Conservation (phyloP, 2,329 filamentous ascomycete genomes). For the Monosporascus sp. region DNA sequence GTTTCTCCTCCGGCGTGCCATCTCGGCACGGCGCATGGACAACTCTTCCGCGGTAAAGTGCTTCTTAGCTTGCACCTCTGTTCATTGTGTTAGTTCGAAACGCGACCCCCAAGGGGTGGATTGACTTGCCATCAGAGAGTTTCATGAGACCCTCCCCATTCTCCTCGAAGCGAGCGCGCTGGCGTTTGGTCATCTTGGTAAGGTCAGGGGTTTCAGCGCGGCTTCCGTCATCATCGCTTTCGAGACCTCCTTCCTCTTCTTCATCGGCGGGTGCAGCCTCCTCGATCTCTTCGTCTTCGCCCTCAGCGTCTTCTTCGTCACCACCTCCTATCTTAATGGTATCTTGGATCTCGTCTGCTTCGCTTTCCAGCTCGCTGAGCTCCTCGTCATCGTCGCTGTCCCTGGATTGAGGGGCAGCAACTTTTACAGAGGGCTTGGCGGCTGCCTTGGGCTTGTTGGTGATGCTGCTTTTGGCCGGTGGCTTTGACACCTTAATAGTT, state of each 20-base stretch:
- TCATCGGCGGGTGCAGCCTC: constrained; percentile 31
- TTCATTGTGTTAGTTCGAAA: constrained; percentile 11
- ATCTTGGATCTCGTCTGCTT: constrained; percentile 41
- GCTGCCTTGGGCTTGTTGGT: constrained; percentile 21
- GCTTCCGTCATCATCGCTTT: constrained; percentile 42
- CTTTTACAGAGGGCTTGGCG: constrained; percentile 29
- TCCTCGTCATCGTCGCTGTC: constrained; percentile 52
- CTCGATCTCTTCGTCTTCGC: constrained; percentile 42
- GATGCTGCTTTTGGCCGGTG: constrained; percentile 28
- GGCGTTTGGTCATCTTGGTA: constrained; percentile 56
- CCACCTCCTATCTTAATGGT: constrained; percentile 37
- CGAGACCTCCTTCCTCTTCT: constrained; percentile 33
- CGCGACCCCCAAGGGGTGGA: background rate
- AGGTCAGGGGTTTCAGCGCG: constrained; percentile 48
- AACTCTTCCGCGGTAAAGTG: constrained; percentile 56
- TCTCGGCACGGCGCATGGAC: constrained; percentile 57
- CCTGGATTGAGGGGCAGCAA: constrained; percentile 18
- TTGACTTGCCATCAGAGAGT: constrained; percentile 50
- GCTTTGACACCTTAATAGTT: constrained; percentile 46
- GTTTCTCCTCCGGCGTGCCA: constrained; percentile 56
- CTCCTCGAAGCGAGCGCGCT: constrained; percentile 55
- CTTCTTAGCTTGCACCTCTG: constrained; percentile 61
- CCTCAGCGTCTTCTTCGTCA: constrained; percentile 36
- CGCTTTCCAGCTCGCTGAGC: constrained; percentile 51
- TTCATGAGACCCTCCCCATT: constrained; percentile 51